Conservation (phyloP, 2,329 filamentous ascomycete species). For the Zasmidium angulare region DNA sequence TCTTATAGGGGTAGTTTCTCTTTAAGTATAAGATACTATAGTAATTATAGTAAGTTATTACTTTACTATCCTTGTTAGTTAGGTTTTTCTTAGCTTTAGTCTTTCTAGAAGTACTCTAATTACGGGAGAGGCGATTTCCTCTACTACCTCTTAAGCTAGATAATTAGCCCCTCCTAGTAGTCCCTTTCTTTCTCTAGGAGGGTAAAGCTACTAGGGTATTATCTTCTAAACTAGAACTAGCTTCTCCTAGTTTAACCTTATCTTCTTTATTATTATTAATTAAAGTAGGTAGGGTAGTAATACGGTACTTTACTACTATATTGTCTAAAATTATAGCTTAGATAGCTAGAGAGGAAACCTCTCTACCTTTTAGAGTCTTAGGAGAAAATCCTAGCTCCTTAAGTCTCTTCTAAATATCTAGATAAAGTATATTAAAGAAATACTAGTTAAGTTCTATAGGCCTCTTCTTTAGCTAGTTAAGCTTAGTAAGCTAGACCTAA, state of each 20-base stretch:
- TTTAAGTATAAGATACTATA: slow-evolving; percentile 11
- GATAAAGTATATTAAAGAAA: neutral
- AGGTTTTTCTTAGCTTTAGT: slow-evolving; percentile 2
- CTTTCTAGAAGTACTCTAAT: neutral
- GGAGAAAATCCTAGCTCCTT: neutral
- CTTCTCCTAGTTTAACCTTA: neutral
- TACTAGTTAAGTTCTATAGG: neutral
- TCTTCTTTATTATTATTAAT: neutral
- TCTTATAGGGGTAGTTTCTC: slow-evolving; percentile 9
- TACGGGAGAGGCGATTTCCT: neutral
- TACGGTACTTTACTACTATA: neutral
- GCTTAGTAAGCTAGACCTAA: neutral
- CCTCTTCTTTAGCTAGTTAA: neutral
- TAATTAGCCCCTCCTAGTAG: neutral
- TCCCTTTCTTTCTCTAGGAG: neutral
- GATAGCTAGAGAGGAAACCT: too few species aligned
- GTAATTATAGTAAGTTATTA: neutral
- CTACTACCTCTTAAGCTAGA: neutral
- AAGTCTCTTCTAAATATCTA: neutral
- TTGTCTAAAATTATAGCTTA: neutral
- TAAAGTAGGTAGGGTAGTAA: neutral
- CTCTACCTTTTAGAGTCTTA: too few species aligned
- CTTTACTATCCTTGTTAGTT: neutral
- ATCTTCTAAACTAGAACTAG: neutral
- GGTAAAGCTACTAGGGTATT: neutral